Evolutionary conservation across 192 early-diverging fungal species (phyloP).

Genomic region (Coemansia sp.): DNA sequence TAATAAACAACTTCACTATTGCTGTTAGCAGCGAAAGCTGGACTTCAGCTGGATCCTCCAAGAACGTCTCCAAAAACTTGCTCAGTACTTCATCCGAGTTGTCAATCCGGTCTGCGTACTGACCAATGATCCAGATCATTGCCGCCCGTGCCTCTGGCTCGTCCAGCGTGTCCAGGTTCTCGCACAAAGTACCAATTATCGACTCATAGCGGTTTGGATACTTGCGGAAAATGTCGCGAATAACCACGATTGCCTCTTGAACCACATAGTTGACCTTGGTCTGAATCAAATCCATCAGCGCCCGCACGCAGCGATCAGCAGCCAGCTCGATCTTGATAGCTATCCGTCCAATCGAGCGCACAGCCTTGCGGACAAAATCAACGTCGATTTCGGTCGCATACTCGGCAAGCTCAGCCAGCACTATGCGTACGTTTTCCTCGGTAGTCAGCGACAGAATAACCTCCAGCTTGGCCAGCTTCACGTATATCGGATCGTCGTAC

Average conservation of each 20-base stretch:
- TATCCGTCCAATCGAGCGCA: constrained; percentile 92
- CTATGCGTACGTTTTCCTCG: constrained; percentile 79
- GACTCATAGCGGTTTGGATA: constrained; percentile 97
- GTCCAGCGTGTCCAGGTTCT: constrained; percentile 94
- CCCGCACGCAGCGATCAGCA: constrained; percentile 83
- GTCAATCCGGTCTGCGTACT: constrained; percentile 96
- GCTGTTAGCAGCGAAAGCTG: constrained; percentile 93
- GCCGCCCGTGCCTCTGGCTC: constrained; percentile 96
- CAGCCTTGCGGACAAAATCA: constrained; percentile 96
- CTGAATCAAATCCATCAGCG: constrained; percentile 85
- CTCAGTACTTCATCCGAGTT: constrained; percentile 90
- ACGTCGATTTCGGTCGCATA: constrained; percentile 97
- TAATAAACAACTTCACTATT: constrained; percentile 94
- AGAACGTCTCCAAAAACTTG: constrained; percentile 83
- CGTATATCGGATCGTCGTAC: constrained; percentile 98
- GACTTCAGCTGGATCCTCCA: constrained; percentile 87
- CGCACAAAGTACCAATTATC: constrained; percentile 88
- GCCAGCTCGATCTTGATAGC: constrained; percentile 92
- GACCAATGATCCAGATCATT: constrained; percentile 99
- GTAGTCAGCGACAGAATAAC: constrained; percentile 87
- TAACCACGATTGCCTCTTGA: constrained; percentile 96
- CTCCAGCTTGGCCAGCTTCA: constrained; percentile 96
- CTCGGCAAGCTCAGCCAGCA: constrained; percentile 89
- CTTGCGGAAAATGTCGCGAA: constrained; percentile 97
- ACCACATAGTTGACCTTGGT: constrained; percentile 99